Conservation (phyloP, 108 stramenopile species). For the Schizochytrium sp. region DNA sequence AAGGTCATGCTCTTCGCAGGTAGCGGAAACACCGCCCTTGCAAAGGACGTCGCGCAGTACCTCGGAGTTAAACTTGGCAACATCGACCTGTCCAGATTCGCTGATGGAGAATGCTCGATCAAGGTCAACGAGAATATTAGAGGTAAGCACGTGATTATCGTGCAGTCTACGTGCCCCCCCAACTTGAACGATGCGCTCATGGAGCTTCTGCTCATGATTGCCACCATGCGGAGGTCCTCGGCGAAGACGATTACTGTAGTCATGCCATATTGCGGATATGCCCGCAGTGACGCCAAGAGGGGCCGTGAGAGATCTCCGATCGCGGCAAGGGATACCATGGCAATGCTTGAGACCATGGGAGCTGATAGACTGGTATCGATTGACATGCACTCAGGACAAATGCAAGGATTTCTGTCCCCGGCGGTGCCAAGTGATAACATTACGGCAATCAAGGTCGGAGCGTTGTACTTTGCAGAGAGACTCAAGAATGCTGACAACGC, state of each 20-base stretch:
- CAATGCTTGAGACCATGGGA: conserved; percentile 39
- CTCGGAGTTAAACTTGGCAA: conserved; percentile 41
- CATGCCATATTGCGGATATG: conserved; percentile 41
- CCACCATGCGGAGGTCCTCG: conserved; percentile 20
- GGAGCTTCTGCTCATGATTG: conserved; percentile 65
- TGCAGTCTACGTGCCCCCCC: conserved; percentile 64
- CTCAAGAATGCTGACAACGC: neutral
- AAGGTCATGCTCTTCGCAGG: conserved; percentile 20
- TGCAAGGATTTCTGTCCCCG: conserved; percentile 64
- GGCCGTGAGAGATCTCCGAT: conserved; percentile 35
- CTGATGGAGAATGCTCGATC: conserved; percentile 67
- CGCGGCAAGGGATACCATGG: conserved; percentile 20
- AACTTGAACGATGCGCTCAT: conserved; percentile 67
- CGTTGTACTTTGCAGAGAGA: conserved; percentile 55
- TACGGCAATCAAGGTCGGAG: conserved; percentile 56
- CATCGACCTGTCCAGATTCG: conserved; percentile 56
- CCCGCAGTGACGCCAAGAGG: conserved; percentile 25
- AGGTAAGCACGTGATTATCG: conserved; percentile 65
- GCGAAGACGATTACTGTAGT: conserved; percentile 69
- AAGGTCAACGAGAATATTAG: conserved; percentile 65
- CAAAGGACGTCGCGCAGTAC: conserved; percentile 35
- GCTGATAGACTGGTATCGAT: conserved; percentile 5
- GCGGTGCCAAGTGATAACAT: conserved; percentile 54
- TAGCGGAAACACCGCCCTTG: neutral
- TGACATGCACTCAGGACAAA: conserved; percentile 55